Evolutionary conservation across 2,329 filamentous ascomycete species (phyloP).

Genomic region (Fusarium mexicanum): DNA sequence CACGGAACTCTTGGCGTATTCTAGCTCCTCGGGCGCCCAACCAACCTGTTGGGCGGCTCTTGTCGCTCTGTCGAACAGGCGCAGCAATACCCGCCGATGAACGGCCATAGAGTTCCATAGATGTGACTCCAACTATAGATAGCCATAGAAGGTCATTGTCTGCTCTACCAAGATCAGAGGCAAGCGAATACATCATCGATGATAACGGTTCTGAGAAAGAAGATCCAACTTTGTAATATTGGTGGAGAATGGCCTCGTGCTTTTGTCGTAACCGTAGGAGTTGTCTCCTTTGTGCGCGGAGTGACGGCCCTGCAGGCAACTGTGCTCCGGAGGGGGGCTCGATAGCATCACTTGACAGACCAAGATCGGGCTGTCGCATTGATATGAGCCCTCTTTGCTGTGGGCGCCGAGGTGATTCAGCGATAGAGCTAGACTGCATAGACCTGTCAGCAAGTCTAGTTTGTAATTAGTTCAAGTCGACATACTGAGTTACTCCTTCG

Average conservation of each 20-base stretch:
- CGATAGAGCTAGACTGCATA: slow-evolving; percentile 70
- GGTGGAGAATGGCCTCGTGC: slow-evolving; percentile 78
- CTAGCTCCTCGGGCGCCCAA: slow-evolving; percentile 83
- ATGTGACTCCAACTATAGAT: slow-evolving; percentile 93
- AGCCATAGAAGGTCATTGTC: slow-evolving; percentile 97
- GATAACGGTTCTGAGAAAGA: slow-evolving; percentile 96
- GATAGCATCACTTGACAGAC: slow-evolving; percentile 59
- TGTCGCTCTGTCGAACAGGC: slow-evolving; percentile 64
- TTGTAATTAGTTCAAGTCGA: not conserved
- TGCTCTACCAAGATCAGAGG: slow-evolving; percentile 93
- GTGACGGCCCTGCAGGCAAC: slow-evolving; percentile 71
- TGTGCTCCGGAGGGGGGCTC: slow-evolving; percentile 69
- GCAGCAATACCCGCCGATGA: slow-evolving; percentile 82
- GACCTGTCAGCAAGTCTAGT: slow-evolving; percentile 25
- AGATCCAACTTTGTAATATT: slow-evolving; percentile 87
- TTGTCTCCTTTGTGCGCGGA: slow-evolving; percentile 75
- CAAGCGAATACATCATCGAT: slow-evolving; percentile 92
- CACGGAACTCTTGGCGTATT: slow-evolving; percentile 85
- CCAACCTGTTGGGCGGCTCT: slow-evolving; percentile 73
- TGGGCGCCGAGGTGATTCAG: slow-evolving; percentile 70
- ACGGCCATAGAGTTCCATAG: slow-evolving; percentile 88
- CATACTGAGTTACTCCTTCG: slow-evolving; percentile 88
- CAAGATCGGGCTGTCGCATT: slow-evolving; percentile 57
- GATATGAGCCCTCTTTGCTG: slow-evolving; percentile 69
- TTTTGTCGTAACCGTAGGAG: slow-evolving; percentile 79